Base-by-base conservation (phyloP, 441 rosid genomes). In the Syzygium syzygioides region DNA sequence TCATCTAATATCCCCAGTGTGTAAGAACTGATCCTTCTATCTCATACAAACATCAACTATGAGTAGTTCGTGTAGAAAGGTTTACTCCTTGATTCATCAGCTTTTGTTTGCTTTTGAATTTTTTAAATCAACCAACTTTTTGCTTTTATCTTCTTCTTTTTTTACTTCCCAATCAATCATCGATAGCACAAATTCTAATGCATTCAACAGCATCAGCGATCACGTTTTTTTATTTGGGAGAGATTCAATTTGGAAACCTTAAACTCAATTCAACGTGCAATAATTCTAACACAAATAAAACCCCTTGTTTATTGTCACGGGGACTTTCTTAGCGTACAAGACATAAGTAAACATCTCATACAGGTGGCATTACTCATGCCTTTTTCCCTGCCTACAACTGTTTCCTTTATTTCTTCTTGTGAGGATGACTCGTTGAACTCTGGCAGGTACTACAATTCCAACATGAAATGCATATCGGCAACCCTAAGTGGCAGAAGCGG, bases 291-390 rank as follows among this genome's bases (percentile, higher is more conserved):
- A 60, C 9, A 28, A 28, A 28, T 28, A 60, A 60, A 60, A 60
- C 28, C 17, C 28, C 9, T 60, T 14, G 2, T n/a, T 60, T 60
- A 25, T 14, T 60, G 60, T 60, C 17, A 13, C 0, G 0, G 18
- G 4, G 2, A 54, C 56, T 18, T 18, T 5, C 20, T 6, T 2
- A 17, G 20, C 7, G 17, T 17, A 54, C 56, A 17, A 54, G 2
- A 17, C 20, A 54, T 54, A 54, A 5, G 20, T 54, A 54, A 54
- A 54, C 56, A 54, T 54, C 20, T 17, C 56, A 54, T 54, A 54
- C 3, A 2, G 1, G 0, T 1, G 17, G 20, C 20, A 54, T 54
- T 17, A 6, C 20, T 32, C 25, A 30, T 8, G 17, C 4, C 3
- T 64, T 64, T 64, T 20, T 3, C 2, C 45, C 1, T 68, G 2